phyloP scores from a whole-genome alignment of 1,284 basidiomycete genomes.

The Sporisorium graminicola region DNA sequence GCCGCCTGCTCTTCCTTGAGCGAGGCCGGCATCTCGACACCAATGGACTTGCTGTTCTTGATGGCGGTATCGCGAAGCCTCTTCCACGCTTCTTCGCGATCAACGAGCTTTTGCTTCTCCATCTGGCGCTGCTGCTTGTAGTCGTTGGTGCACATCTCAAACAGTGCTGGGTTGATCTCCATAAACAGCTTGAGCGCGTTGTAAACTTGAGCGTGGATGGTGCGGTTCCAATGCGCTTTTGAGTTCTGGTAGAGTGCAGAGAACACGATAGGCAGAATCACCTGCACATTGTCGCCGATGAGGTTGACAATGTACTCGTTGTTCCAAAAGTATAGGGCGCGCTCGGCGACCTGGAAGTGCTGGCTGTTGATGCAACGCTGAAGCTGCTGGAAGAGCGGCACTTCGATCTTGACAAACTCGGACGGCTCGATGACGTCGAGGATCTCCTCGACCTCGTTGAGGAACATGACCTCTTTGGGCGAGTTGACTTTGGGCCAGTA shows the following conservation, averaged over 20 bases:
- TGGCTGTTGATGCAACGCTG: conserved; percentile 98
- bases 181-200: conserved; percentile 98
- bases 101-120: conserved; percentile 61
- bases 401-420: conserved; percentile 97
- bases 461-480: conserved; percentile 99
- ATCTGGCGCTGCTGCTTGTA: conserved; percentile 83
- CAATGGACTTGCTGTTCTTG: conserved; percentile 59
- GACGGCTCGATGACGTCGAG: conserved; percentile 96
- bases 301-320: conserved; percentile 99
- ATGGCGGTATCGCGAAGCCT: conserved; percentile 61
- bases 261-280: conserved; percentile 95
- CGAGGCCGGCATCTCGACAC: conserved; percentile 54
- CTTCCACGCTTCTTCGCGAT: conserved; percentile 66
- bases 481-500: conserved; percentile 99
- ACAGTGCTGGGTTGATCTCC: conserved; percentile 97
- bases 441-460: conserved; percentile 99
- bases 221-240: conserved; percentile 97
- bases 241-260: conserved; percentile 97
- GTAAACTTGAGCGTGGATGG: conserved; percentile 99
- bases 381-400: conserved; percentile 92
- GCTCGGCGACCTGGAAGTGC: conserved; percentile 85
- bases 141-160: conserved; percentile 92
- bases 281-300: conserved; percentile 93
- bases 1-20: conserved; percentile 58
- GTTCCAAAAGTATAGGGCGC: conserved; percentile 73